Evolutionary conservation across 1,284 basidiomycete species (phyloP).

Genomic region (Ceratobasidium sp.): DNA sequence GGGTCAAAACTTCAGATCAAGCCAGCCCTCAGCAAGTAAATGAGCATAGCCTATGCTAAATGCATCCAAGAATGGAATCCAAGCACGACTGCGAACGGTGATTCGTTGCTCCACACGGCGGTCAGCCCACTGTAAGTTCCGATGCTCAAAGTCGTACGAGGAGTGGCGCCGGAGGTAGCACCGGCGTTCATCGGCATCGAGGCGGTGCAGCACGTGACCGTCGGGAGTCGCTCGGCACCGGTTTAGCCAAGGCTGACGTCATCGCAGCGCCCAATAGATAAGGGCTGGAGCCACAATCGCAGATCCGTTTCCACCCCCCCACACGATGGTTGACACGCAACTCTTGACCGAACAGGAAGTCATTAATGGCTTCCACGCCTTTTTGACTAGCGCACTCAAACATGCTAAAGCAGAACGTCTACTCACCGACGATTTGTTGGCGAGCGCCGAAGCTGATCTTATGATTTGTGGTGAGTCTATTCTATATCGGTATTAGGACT

Average conservation of each 20-base stretch:
- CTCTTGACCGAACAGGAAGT: constrained; percentile 70
- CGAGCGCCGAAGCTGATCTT: constrained; percentile 80
- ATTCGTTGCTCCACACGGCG: neutral
- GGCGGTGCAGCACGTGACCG: constrained; percentile 35
- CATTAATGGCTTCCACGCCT: constrained; percentile 81
- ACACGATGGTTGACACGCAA: constrained; percentile 49
- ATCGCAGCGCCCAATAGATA: constrained; percentile 9
- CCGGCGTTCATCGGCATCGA: constrained; percentile 23
- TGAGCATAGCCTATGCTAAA: neutral
- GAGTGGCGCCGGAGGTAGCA: constrained; percentile 21
- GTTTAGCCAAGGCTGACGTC: constrained; percentile 20
- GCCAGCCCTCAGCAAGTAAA: neutral
- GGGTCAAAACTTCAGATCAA: neutral
- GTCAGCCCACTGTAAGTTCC: neutral
- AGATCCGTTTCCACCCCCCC: constrained; percentile 21
- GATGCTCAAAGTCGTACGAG: constrained; percentile 20
- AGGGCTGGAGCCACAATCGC: constrained; percentile 31
- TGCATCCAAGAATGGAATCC: neutral
- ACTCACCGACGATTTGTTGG: constrained; percentile 75
- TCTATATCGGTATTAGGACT: neutral
- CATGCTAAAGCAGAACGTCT: constrained; percentile 80
- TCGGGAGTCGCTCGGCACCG: constrained; percentile 22
- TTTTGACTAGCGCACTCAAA: constrained; percentile 79
- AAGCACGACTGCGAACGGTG: neutral
- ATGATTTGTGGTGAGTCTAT: constrained; percentile 77